phyloP scores from a whole-genome alignment of 331 rosid genomes.

The Ulmus americana region DNA sequence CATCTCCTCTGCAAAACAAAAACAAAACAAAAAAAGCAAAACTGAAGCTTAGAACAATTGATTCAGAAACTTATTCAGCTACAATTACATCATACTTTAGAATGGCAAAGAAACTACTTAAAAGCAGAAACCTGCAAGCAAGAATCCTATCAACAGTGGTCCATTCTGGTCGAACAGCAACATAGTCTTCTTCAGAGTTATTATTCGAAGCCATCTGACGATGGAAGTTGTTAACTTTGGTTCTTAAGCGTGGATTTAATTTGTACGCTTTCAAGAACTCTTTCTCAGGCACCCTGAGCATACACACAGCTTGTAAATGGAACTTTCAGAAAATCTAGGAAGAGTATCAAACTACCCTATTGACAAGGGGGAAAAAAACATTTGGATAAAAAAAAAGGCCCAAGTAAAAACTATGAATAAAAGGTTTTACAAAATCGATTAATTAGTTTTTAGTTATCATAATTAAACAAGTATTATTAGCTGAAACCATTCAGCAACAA shows the following conservation, averaged over 20 bases:
- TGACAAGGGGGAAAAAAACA: background rate
- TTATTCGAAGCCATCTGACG: slow-evolving; percentile 65
- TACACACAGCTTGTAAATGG: slow-evolving; percentile 13
- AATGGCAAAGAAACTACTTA: slow-evolving; percentile 12
- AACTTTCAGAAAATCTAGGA: slow-evolving; percentile 15
- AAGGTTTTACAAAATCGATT: slow-evolving; percentile 18
- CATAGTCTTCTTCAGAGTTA: slow-evolving; percentile 77
- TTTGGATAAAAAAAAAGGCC: background rate
- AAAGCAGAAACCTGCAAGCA: slow-evolving; percentile 73
- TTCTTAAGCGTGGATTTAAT: slow-evolving; percentile 73
- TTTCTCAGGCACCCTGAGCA: slow-evolving; percentile 83
- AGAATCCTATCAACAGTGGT: slow-evolving; percentile 85
- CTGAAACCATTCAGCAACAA: background rate
- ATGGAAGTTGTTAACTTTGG: slow-evolving; percentile 74
- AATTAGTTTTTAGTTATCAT: background rate
- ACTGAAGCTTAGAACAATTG: slow-evolving; percentile 7
- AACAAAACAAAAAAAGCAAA: background rate
- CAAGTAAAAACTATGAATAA: background rate
- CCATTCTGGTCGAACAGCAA: slow-evolving; percentile 96
- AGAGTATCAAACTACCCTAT: background rate
- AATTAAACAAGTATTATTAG: background rate
- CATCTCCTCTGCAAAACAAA: slow-evolving; percentile 55
- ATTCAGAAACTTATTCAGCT: slow-evolving; percentile 15
- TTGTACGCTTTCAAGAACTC: slow-evolving; percentile 86
- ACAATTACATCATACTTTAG: slow-evolving; percentile 9